Conservation (phyloP, 257 asterid species). For the Rauvolfia tetraphylla region DNA sequence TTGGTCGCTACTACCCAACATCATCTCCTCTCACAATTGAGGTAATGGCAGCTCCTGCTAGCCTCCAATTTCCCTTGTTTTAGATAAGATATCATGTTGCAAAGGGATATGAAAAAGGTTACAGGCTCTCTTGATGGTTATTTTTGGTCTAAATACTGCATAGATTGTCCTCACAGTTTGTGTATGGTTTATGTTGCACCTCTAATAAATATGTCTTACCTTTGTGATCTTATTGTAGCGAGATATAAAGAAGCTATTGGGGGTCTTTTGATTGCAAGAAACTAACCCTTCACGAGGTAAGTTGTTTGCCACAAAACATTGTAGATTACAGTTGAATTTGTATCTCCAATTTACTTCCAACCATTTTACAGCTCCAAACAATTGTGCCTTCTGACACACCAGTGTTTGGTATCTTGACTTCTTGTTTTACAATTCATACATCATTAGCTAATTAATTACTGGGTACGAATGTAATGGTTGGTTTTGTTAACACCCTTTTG, state of each 20-base stretch:
- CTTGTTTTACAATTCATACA: background rate
- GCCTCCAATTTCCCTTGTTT: background rate
- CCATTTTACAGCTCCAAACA: background rate
- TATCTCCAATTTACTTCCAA: background rate
- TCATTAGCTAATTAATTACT: background rate
- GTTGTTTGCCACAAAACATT: background rate
- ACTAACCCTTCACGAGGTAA: constrained; percentile 3
- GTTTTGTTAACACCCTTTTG: background rate
- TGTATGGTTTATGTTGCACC: background rate
- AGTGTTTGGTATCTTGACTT: background rate
- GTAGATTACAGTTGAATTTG: background rate
- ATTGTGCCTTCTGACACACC: background rate
- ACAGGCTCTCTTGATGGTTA: background rate
- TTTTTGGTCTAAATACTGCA: background rate
- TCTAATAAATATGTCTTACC: background rate
- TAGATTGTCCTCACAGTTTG: background rate
- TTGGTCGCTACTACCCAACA: constrained; percentile 77
- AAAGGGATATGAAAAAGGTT: background rate
- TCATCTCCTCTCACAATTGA: constrained; percentile 73
- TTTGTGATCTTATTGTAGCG: background rate
- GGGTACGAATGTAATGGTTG: background rate
- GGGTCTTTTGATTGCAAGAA: constrained; percentile 23
- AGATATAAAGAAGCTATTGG: constrained; percentile 38
- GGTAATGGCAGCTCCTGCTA: constrained; percentile 28
- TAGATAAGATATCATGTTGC: background rate